These are phyloP conservation scores for Suhomyces bribrorum DNA, from an alignment of 1,139 yeast genomes.

Conservation along the genomic window DNA sequence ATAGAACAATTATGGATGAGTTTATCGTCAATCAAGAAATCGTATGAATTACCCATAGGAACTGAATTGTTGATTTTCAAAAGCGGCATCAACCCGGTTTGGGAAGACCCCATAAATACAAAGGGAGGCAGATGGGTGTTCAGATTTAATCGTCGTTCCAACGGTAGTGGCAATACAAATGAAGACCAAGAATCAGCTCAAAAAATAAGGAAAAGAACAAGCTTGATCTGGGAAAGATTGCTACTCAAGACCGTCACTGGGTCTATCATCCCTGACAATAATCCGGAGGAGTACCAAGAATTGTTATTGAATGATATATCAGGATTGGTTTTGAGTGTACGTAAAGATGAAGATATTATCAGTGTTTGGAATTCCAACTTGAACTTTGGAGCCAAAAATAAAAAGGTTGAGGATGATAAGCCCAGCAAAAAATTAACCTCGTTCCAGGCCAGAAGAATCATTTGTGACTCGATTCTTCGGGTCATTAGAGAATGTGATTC, in stretches of 20 bases:
- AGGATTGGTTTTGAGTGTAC: slow-evolving; percentile 53
- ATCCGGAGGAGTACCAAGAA: slow-evolving; percentile 32
- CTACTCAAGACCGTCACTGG: slow-evolving; percentile 48
- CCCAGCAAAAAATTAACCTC: slow-evolving; percentile 37
- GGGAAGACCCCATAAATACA: slow-evolving; percentile 69
- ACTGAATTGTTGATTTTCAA: slow-evolving; percentile 63
- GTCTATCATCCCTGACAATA: slow-evolving; percentile 37
- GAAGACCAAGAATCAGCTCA: slow-evolving; percentile 17
- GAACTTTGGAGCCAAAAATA: slow-evolving; percentile 26
- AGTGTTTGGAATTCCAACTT: slow-evolving; percentile 57
- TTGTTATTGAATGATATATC: slow-evolving; percentile 47
- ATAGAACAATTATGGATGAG: slow-evolving; percentile 67
- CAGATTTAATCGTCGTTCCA: slow-evolving; percentile 43
- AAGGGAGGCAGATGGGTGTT: slow-evolving; percentile 71
- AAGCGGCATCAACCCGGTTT: slow-evolving; percentile 65
- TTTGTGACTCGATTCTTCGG: slow-evolving; percentile 50
- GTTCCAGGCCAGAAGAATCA: slow-evolving; percentile 49
- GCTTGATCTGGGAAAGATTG: slow-evolving; percentile 55
- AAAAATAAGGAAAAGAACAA: slow-evolving; percentile 37
- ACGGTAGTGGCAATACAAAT: slow-evolving; percentile 14
- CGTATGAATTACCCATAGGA: slow-evolving; percentile 52
- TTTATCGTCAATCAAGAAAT: slow-evolving; percentile 47
- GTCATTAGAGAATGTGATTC: slow-evolving; percentile 52
- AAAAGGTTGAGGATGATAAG: slow-evolving; percentile 25
- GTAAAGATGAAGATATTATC: slow-evolving; percentile 52